These are phyloP conservation scores for Microbotryomycetes sp. DNA, from an alignment of 1,284 basidiomycete genomes.

Conservation along the genomic window DNA sequence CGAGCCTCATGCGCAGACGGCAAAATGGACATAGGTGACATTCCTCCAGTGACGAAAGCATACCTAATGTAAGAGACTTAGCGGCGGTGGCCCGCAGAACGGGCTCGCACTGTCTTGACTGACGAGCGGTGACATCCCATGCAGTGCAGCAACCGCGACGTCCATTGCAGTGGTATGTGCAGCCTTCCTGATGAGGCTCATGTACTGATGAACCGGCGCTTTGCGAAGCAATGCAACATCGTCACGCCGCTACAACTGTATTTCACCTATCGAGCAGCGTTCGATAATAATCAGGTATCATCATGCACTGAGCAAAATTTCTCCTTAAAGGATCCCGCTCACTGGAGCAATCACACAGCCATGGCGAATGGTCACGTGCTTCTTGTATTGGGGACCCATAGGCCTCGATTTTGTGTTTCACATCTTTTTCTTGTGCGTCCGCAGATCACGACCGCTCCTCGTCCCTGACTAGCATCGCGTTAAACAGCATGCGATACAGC, in stretches of 20 bases:
- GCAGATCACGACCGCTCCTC: neutral
- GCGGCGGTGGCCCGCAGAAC: neutral
- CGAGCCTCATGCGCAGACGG: too few species aligned
- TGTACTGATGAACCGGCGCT: too few species aligned
- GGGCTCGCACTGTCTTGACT: neutral
- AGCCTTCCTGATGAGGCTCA: neutral
- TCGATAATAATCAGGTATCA: constrained; percentile 74
- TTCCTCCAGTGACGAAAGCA: constrained; percentile 69
- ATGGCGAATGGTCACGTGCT: constrained; percentile 83
- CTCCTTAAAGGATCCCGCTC: too few species aligned
- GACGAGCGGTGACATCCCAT: neutral
- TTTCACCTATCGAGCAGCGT: constrained; percentile 77
- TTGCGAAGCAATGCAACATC: constrained; percentile 84
- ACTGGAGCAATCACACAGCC: constrained; percentile 48
- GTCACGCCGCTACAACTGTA: constrained; percentile 84
- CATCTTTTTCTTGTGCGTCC: constrained; percentile 88
- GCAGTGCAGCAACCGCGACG: constrained; percentile 64
- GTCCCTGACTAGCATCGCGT: neutral
- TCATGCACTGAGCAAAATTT: too few species aligned
- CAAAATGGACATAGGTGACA: constrained; percentile 55
- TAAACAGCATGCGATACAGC: constrained; percentile 80
- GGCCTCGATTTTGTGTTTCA: constrained; percentile 95
- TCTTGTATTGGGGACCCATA: constrained; percentile 91
- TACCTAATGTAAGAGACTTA: constrained; percentile 31
- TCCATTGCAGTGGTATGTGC: constrained; percentile 41